A percentile compares a stretch with the other conserved stretches of the same genome.
These are phyloP conservation scores for Amphibolis antarctica DNA, from an alignment of 106 monocot species.

Conservation along the genomic window DNA sequence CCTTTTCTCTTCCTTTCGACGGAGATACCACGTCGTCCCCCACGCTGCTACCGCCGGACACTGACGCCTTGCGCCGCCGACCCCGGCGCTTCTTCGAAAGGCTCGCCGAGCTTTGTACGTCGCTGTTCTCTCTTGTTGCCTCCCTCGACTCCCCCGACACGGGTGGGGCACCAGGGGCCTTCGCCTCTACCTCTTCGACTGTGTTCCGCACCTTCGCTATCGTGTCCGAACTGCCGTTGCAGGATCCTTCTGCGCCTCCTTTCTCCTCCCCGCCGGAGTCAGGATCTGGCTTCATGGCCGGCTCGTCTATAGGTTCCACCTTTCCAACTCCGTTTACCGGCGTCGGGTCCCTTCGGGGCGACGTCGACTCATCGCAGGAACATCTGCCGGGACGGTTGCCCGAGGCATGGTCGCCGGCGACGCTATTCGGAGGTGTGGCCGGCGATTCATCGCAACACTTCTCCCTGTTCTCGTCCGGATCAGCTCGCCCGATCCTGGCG, in stretches of 20 bases:
- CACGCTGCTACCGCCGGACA: constrained; percentile 10
- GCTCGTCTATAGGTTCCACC: background rate
- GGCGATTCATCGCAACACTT: background rate
- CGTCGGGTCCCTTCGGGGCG: background rate
- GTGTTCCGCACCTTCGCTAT: constrained; percentile 10
- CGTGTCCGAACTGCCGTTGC: constrained; percentile 58
- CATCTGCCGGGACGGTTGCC: background rate
- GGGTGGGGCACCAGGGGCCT: constrained; percentile 3
- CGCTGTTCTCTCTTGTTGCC: constrained; percentile 51
- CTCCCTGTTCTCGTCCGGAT: constrained; percentile 3
- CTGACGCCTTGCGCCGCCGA: constrained; percentile 4
- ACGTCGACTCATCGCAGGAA: constrained; percentile 14
- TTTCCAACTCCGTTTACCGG: background rate
- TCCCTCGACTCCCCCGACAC: constrained; percentile 52
- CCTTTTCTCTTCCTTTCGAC: background rate
- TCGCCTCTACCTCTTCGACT: constrained; percentile 16
- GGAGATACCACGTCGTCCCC: constrained; percentile 29
- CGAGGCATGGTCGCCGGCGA: background rate
- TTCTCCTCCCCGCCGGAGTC: constrained; percentile 7
- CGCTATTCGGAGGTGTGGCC: background rate
- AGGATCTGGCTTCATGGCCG: constrained; percentile 4
- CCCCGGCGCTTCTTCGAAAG: constrained; percentile 31
- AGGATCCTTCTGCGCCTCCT: constrained; percentile 33
- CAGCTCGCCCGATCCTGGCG: background rate
- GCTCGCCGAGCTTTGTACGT: constrained; percentile 87